A percentile compares a stretch with the other conserved stretches of the same genome.
Evolutionary conservation across 495 filamentous ascomycete species (phyloP).

Genomic region (Glutinoglossum americanum): DNA sequence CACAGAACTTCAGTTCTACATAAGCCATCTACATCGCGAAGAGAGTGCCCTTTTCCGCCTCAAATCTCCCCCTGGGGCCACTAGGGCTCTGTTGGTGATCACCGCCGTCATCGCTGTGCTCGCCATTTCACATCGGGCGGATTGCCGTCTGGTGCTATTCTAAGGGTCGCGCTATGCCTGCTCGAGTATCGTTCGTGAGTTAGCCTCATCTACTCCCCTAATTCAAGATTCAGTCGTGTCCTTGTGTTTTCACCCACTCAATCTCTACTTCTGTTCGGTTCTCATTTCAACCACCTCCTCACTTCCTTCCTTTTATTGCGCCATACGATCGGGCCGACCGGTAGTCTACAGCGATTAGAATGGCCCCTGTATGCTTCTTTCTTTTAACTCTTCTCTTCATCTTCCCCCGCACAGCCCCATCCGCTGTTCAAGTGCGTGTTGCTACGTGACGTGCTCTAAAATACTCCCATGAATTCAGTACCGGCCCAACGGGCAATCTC

Average conservation of each 20-base stretch:
- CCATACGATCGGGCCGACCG: not conserved
- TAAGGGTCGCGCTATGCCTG: not conserved
- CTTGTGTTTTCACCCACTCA: not conserved
- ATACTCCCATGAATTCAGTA: not conserved
- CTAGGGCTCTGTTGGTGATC: too few species aligned
- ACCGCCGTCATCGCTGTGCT: too few species aligned
- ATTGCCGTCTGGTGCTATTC: not conserved
- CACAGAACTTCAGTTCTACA: not conserved
- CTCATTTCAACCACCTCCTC: not conserved
- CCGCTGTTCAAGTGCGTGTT: not conserved
- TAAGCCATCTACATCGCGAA: not conserved
- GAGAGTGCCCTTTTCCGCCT: too few species aligned
- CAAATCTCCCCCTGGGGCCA: too few species aligned
- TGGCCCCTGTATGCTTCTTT: not conserved
- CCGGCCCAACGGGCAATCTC: constrained; percentile 38
- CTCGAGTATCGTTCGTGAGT: constrained; percentile 1
- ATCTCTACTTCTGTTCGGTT: not conserved
- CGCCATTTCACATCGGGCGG: not conserved
- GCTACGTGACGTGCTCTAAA: not conserved
- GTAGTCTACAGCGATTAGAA: not conserved
- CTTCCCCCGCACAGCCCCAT: not conserved
- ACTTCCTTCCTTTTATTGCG: not conserved
- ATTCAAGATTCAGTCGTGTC: not conserved
- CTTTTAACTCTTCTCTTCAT: not conserved
- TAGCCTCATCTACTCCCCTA: not conserved